Conservation (phyloP, 768 basidiomycete genomes). For the Candolleomyces aberdarensis region DNA sequence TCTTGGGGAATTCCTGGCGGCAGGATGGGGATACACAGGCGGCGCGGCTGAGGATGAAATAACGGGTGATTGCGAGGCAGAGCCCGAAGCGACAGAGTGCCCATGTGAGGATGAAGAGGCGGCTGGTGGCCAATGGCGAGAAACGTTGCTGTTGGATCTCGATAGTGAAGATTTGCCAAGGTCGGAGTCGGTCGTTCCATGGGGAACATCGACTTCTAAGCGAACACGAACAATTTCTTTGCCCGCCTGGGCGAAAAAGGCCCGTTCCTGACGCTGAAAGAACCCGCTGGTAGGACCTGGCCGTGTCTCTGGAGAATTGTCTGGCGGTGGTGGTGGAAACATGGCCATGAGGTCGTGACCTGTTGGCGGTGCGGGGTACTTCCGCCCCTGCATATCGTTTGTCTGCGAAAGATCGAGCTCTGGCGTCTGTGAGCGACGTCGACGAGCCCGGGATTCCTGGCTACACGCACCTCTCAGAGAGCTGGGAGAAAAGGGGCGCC, state of each 20-base stretch:
- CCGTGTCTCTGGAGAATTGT: slow-evolving; percentile 50
- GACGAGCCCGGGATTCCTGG: background rate
- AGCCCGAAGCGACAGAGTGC: slow-evolving; percentile 16
- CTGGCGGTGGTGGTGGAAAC: slow-evolving; percentile 71
- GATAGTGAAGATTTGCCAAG: slow-evolving; percentile 19
- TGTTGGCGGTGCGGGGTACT: slow-evolving; percentile 73
- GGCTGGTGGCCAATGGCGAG: slow-evolving; percentile 25
- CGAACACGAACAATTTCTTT: slow-evolving; percentile 75
- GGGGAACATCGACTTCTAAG: slow-evolving; percentile 61
- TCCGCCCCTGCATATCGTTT: slow-evolving; percentile 46
- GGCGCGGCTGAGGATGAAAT: slow-evolving; percentile 28
- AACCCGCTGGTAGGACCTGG: slow-evolving; percentile 68
- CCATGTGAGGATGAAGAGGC: slow-evolving; percentile 19
- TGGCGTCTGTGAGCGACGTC: slow-evolving; percentile 20
- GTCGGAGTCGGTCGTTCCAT: slow-evolving; percentile 27
- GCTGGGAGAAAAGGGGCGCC: slow-evolving; percentile 62
- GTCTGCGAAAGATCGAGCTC: slow-evolving; percentile 64
- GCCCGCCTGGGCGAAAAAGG: slow-evolving; percentile 77
- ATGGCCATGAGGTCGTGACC: slow-evolving; percentile 85
- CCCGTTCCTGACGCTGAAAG: slow-evolving; percentile 74
- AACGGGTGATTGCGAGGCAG: slow-evolving; percentile 26
- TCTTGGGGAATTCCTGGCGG: slow-evolving; percentile 31
- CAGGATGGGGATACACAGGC: slow-evolving; percentile 32
- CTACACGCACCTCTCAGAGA: slow-evolving; percentile 51
- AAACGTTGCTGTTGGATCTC: slow-evolving; percentile 11